Base-by-base conservation (phyloP, 768 basidiomycete species). In the Phylloporus rhodoxanthus region DNA sequence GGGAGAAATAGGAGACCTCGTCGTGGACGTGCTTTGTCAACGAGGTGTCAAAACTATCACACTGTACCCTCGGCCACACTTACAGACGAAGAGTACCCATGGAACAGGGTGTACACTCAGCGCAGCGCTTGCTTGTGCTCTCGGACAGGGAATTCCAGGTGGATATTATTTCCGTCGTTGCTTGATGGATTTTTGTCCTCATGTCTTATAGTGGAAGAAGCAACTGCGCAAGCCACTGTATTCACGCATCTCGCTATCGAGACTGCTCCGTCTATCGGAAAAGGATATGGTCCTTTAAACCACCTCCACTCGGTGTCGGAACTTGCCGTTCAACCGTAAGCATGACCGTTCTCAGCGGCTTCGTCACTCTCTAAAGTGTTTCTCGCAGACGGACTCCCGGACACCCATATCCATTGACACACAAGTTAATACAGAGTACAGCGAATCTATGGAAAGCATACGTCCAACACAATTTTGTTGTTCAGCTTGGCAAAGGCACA, bases 61-160 rank as follows among this genome's bases (percentile, higher is more conserved):
- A 2, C 45, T 89, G 15, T 85, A 82, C 52, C 72, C 79, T 17
- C 75, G 80, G 7, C 82, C 85, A 2, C 70, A 78, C 13, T 68
- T 91, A 19, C 71, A 83, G 13, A 81, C 87, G 6, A 75, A 68
- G 29, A 89, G 75, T 56, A 96, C 92, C 0, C 93, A 95, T 61
- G 93, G 93, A 1, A 96, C 93, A 0, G 93, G 92, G 2, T 96
- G 92, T 64, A 96, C 93, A 0, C 72, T 96, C n/a, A 85, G 83
- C 40, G 83, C 92, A 0, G 88, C 91, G 0, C 75, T 95, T 15
- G 84, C 84, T 2, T 82, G 81, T 47, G 73, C 74, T 5, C 70
- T 93, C 14, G 85, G 79, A 3, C 39, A 82, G 80, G 50, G 56
- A 53, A 8, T 43, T 54, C n/a, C 52, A 73, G 76, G 44, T 61